Conservation (phyloP, 1,139 yeast genomes). For the Arxiozyma heterogenica region DNA sequence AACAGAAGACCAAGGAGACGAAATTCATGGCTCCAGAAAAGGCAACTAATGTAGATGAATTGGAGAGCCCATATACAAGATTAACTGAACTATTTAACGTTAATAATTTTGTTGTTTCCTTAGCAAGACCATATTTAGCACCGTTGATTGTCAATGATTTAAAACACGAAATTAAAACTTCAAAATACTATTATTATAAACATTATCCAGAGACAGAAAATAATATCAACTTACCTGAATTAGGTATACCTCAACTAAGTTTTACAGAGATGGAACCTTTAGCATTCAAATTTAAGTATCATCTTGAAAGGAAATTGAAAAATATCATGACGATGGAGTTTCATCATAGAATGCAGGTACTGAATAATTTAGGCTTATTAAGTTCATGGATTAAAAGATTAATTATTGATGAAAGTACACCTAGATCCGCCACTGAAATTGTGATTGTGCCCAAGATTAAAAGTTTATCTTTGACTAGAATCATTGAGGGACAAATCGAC, state of each 20-base stretch:
- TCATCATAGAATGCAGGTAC: conserved; percentile 71
- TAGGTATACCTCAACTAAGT: conserved; percentile 26
- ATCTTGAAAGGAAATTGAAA: conserved; percentile 32
- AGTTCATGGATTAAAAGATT: conserved; percentile 64
- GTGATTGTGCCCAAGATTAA: conserved; percentile 84
- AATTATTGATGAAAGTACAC: conserved; percentile 81
- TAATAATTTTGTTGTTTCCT: conserved; percentile 78
- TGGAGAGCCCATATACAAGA: conserved; percentile 70
- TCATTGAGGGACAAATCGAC: conserved; percentile 44
- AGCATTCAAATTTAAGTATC: conserved; percentile 38
- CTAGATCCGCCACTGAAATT: conserved; percentile 66
- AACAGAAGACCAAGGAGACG: conserved; percentile 17
- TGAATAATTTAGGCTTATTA: conserved; percentile 70
- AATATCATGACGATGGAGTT: conserved; percentile 51
- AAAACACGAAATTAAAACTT: conserved; percentile 44
- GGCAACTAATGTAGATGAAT: conserved; percentile 29
- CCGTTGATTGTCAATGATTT: conserved; percentile 79
- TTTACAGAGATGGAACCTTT: conserved; percentile 36
- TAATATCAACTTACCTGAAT: conserved; percentile 15
- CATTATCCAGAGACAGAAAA: conserved; percentile 26
- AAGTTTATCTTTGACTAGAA: conserved; percentile 62
- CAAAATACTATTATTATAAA: conserved; percentile 31
- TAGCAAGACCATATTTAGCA: conserved; percentile 89
- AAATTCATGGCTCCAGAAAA: conserved; percentile 40
- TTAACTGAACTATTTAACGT: conserved; percentile 89